Base-by-base conservation (phyloP, 306 rosid species). In the Herpetospermum pedunculosum region DNA sequence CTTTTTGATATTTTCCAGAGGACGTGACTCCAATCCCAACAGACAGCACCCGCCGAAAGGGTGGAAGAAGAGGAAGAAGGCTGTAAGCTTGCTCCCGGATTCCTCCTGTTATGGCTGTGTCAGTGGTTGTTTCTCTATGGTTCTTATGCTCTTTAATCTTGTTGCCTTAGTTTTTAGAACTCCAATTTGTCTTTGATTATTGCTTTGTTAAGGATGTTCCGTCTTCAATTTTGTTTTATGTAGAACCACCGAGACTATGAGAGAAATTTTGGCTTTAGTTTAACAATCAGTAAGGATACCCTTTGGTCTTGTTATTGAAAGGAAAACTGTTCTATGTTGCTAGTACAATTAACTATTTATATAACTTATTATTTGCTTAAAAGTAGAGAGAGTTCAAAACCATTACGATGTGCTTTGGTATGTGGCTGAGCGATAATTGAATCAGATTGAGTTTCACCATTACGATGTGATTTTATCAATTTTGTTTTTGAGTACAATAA, bases 21-120 rank as follows among this genome's bases (percentile, higher is more conserved):
- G 86, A 85, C 35, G 89, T 70, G 43, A 85, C 86, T 74, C 89
- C 89, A 14, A 85, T 85, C 76, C 89, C 89, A n/a, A 85, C 83
- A 0, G 89, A 85, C 70, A 80, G 89, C 55, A 85, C 89, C 13
- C 85, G 89, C 21, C 57, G 89, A 78, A 80, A 85, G 85, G 86
- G 89, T 58, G 89, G 89, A 6, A 60, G 86, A 55, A 82, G 89
- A 75, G 89, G 86, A 13, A 85, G 89, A 76, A 82, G 86, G 84
- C 47, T 82, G 73, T 82, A 75, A 78, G 58, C 78, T 28, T 44
- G 30, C 40, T 55, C 7, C 4, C 4, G 65, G 43, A 12, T 73
- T 73, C 64, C 49, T 73, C 18, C 50, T 25, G 23, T 34, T 37
- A 55, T 73, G 68, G 77, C 75, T 25, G 16, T 50, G n/a, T 26